A percentile compares a stretch with the other conserved stretches of the same genome.
Evolutionary conservation across 345 rosid species (phyloP).

Genomic region (Physaria fendleri): DNA sequence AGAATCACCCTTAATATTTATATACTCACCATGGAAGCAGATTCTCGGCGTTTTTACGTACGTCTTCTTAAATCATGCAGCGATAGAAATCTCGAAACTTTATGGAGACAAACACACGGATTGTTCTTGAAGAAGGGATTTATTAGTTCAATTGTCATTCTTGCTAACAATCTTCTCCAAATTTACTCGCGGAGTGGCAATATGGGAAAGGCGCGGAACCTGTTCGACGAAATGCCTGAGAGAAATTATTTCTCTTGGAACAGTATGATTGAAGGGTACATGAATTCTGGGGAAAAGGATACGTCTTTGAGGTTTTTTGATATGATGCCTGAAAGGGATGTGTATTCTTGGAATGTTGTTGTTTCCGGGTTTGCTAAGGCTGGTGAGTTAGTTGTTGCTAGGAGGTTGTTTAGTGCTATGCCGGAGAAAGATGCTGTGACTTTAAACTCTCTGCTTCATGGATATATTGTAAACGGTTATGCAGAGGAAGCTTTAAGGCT

Average conservation of each 20-base stretch:
- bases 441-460: constrained; percentile 60
- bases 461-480: constrained; percentile 38
- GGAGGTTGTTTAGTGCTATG: constrained; percentile 54
- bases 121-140: constrained; percentile 55
- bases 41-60: constrained; percentile 20
- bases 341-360: constrained; percentile 65
- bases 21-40: constrained; percentile 21
- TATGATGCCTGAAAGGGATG: constrained; percentile 48
- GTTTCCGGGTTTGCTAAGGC: constrained; percentile 58
- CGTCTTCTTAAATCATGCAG: constrained; percentile 40
- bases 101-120: constrained; percentile 51
- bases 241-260: constrained; percentile 71
- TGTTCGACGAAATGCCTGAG: constrained; percentile 68
- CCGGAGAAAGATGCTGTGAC: constrained; percentile 51
- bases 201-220: constrained; percentile 33
- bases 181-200: constrained; percentile 37
- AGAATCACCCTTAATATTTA: too few species aligned
- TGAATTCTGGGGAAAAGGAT: constrained; percentile 40
- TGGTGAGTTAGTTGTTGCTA: constrained; percentile 45
- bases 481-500: constrained; percentile 48
- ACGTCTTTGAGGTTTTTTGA: constrained; percentile 42
- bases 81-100: constrained; percentile 28
- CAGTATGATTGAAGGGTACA: constrained; percentile 57
- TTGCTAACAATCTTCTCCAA: constrained; percentile 54
- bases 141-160: constrained; percentile 33